A percentile compares a stretch with the other conserved stretches of the same genome.
Evolutionary conservation across 331 rosid genomes (phyloP).

Genomic region (Rosa hybrid): DNA sequence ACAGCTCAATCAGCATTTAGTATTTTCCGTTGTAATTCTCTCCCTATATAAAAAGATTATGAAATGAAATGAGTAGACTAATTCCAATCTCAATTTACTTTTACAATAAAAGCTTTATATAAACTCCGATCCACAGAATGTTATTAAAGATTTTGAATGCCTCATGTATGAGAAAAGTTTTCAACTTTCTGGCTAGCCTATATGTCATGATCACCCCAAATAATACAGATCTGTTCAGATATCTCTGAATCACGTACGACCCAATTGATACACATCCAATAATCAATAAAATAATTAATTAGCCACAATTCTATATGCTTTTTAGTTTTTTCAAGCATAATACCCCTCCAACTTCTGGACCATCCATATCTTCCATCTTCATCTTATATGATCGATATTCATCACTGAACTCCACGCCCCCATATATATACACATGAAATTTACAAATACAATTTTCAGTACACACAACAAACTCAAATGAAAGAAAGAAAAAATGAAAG

Average conservation of each 20-base stretch:
- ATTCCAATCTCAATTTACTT: too few relatives aligned
- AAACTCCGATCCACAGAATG: too few relatives aligned
- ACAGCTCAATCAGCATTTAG: too few relatives aligned
- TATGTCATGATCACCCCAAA: not conserved
- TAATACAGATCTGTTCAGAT: not conserved
- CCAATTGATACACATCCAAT: not conserved
- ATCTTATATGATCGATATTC: not conserved
- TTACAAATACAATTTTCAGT: not conserved
- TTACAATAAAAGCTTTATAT: too few relatives aligned
- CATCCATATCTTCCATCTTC: not conserved
- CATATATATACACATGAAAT: not conserved
- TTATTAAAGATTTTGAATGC: not conserved
- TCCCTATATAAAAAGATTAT: too few relatives aligned
- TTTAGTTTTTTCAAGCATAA: not conserved
- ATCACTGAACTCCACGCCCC: not conserved
- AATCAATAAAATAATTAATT: not conserved
- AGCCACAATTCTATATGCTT: not conserved
- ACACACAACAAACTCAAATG: not conserved
- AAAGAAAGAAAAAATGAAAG: not conserved
- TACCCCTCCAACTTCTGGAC: not conserved
- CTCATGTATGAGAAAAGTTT: not conserved
- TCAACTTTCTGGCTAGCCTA: not conserved
- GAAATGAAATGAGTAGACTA: too few relatives aligned
- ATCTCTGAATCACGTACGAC: not conserved
- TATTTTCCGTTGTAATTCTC: too few relatives aligned